Evolutionary conservation across 306 rosid species (phyloP).

Genomic region (Prunus mira): DNA sequence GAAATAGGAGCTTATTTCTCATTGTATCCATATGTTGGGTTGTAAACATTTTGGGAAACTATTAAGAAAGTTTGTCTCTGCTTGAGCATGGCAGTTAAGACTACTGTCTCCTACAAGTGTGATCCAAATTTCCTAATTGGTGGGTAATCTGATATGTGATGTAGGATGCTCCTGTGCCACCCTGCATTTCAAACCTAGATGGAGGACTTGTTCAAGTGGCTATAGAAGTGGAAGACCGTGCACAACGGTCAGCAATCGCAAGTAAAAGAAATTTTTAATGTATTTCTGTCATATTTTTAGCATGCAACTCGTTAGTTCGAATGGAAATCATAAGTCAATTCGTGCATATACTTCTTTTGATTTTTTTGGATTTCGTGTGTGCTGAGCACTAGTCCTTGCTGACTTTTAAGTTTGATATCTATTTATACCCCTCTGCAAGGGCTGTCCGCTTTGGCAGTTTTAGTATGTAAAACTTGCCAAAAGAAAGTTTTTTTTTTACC

Average conservation of each 20-base stretch:
- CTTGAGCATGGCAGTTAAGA: background rate
- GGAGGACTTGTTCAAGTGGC: slow-evolving; percentile 98
- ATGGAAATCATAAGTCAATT: too few relatives aligned
- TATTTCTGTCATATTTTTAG: slow-evolving; percentile 7
- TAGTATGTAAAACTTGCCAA: too few relatives aligned
- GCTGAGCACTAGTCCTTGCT: too few relatives aligned
- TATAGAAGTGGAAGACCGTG: slow-evolving; percentile 97
- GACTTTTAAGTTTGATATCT: too few relatives aligned
- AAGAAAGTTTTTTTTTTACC: too few relatives aligned
- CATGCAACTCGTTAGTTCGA: background rate
- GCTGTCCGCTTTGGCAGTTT: too few relatives aligned
- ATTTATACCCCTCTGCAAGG: too few relatives aligned
- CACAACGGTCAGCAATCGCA: slow-evolving; percentile 94
- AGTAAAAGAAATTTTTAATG: slow-evolving; percentile 44
- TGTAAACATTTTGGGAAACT: background rate
- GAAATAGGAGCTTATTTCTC: background rate
- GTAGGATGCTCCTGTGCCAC: slow-evolving; percentile 97
- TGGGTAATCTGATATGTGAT: background rate
- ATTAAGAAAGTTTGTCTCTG: background rate
- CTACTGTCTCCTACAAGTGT: background rate
- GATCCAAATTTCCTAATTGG: background rate
- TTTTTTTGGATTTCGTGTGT: too few relatives aligned
- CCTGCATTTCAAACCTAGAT: slow-evolving; percentile 86
- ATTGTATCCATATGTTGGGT: background rate
- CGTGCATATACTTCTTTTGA: too few relatives aligned